Percentiles rank a stretch among this genome's conserved stretches.
Conservation (phyloP, 225 moss, liverwort and hornwort species). For the Bryum argenteum region DNA sequence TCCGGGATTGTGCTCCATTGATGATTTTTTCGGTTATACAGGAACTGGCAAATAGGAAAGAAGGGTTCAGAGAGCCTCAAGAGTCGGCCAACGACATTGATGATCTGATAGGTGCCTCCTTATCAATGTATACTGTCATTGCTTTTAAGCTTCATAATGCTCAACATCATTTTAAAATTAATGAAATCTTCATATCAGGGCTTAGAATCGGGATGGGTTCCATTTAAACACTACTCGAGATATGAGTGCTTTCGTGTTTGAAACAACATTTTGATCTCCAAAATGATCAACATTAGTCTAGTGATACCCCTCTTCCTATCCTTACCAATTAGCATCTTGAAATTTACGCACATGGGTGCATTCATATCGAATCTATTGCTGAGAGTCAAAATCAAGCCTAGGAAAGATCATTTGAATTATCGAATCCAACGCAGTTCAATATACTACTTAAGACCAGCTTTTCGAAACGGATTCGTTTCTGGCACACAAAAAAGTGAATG, state of each 20-base stretch:
- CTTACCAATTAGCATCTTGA: not conserved
- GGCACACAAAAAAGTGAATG: too few relatives aligned
- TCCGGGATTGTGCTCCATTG: not conserved
- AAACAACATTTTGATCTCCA: not conserved
- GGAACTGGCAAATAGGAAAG: slow-evolving; percentile 11
- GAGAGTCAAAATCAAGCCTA: too few relatives aligned
- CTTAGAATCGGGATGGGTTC: too few relatives aligned
- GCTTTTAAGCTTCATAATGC: too few relatives aligned
- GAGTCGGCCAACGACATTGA: slow-evolving; percentile 40
- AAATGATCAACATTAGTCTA: not conserved
- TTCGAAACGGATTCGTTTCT: too few relatives aligned
- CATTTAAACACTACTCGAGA: too few relatives aligned
- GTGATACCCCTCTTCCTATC: not conserved
- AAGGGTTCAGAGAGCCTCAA: slow-evolving; percentile 2
- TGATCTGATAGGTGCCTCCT: slow-evolving; percentile 45
- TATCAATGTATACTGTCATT: not conserved
- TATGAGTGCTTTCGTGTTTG: too few relatives aligned
- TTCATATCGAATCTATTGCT: not conserved
- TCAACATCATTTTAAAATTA: too few relatives aligned
- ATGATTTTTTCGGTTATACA: slow-evolving; percentile 5
- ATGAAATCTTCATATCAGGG: too few relatives aligned
- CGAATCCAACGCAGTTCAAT: too few relatives aligned
- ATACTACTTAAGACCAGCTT: too few relatives aligned
- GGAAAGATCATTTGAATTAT: too few relatives aligned
- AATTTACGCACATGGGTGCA: not conserved